Conservation (phyloP, 2,329 filamentous ascomycete genomes). For the Hortaea werneckii region DNA sequence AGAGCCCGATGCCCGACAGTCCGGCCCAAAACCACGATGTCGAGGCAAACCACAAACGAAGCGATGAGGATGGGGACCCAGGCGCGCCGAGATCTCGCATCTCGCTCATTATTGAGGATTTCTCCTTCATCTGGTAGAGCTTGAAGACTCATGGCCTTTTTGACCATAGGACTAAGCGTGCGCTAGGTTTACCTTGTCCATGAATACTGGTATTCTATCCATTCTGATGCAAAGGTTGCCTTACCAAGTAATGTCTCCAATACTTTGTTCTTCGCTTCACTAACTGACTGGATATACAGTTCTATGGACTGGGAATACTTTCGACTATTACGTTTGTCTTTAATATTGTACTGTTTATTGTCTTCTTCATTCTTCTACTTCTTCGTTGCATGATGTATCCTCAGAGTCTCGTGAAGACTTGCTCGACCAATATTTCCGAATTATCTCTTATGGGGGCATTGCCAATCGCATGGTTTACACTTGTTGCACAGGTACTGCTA, state of each 20-base stretch:
- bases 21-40: no score
- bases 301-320: constrained; percentile 7
- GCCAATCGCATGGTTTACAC: constrained; percentile 8
- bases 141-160: no score
- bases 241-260: constrained; percentile 5
- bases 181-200: constrained; percentile 7
- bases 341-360: constrained; percentile 7
- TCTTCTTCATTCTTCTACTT: constrained; percentile 6
- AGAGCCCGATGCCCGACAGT: no score
- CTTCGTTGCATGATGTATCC: constrained; percentile 6
- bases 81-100: not conserved
- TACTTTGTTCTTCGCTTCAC: not conserved
- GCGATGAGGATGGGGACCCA: no score
- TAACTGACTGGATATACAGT: constrained; percentile 1
- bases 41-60: no score
- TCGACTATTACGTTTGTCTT: constrained; percentile 12
- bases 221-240: constrained; percentile 9
- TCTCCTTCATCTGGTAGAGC: constrained; percentile 6
- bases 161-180: no score
- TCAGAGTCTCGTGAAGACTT: constrained; percentile 2
- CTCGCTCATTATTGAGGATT: constrained; percentile 6
- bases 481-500: constrained; percentile 4
- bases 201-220: constrained; percentile 10
- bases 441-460: constrained; percentile 4
- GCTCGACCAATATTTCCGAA: constrained; percentile 3